Base-by-base conservation (phyloP, 768 basidiomycete species). In the Leccinum olivaceopallidum region DNA sequence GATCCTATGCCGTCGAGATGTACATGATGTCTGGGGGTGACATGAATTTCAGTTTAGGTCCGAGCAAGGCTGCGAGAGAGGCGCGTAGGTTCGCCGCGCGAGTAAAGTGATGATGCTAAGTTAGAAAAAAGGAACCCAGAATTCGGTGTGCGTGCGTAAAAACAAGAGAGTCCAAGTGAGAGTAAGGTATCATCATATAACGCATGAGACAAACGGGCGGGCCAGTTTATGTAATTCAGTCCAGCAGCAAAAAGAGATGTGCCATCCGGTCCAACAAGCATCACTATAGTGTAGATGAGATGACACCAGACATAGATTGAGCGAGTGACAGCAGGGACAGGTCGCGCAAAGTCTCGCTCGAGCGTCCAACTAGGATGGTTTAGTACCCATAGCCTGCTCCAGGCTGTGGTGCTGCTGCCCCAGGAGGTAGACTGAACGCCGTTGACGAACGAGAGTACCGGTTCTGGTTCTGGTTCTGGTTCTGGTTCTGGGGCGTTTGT, bases 391-490 rank as follows among this genome's bases (percentile, higher is more conserved):
- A 44, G 12, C 67, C 69, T 36, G 28, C 10, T 59, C 70, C 71
- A 32, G 79, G 64, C 60, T 84, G 81, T 32, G 87, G 87, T 56
- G 88, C 77, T 30, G 89, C 90, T 28, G 90, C 90, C 49, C 91
- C 90, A 5, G 91, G 89, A 3, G 91, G 91, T 12, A 91, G 80
- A 57, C 65, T 80, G 65, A 75, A 81, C 47, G 69, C 75, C 34
- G 79, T 78, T 24, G 85, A 83, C 26, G 78, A 74, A 37, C 91
- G 82, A 57, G 90, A 92, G 73, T 90, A 92, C 28, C 90, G 80
- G 70, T 89, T 88, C 75, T 84, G 84, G 32, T 32, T 32, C 30
- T 32, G 32, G 16, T 47, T 47, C 32, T 42, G 39, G 32, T 32
- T 32, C 30, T 32, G 32, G 16, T 47, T 47, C 44, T 47, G 44